Evolutionary conservation across 805 yeast species (phyloP), one percentile per base, ranked within the genome.

Genomic region (Candida arabinofermentans): DNA sequence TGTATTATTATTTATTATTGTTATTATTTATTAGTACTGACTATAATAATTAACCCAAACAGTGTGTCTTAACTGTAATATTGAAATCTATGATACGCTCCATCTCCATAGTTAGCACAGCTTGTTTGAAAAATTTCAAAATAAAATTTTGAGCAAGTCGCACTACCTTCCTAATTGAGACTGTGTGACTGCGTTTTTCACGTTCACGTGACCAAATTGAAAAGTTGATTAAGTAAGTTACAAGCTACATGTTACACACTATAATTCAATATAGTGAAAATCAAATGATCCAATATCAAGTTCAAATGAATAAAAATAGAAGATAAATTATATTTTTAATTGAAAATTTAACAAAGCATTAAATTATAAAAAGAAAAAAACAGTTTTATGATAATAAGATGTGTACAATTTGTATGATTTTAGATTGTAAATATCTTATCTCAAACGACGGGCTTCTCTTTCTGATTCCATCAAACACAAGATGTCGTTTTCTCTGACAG

Each of bases 401-500:
- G 19, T 26, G 6, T 17, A 29, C 21, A 10, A 26, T 21, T 32
- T 13, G 17, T 32, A 38, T 13, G 24, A 17, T 29, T 27, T 37
- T 34, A 23, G 29, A 12, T 13, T 17, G 26, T 32, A 39, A 35
- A 30, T 23, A 51, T 49, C 62, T 75, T 81, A 81, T 81, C 91
- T 86, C 74, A 85, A 77, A 78, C 93, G 82, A 79, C 91, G 83
- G 67, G 98, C 98, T 81, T 91, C 99, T 83, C 99, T 91, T 81
- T 91, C 99, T 61, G 98, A 91, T 81, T 91, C 99, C 96, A 91
- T 93, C 72, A 91, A 83, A 74, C 96, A 93, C 73, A 91, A 85
- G 77, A 93, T 88, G 73, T 91, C 99, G 77, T 91, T 86, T 76
- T 87, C 96, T 74, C 96, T 86, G 72, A 87, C 96, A 72, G 96